Evolutionary conservation across 2,329 filamentous ascomycete species (phyloP), one percentile per base, ranked within the genome.

Genomic region (Cordyceps cateniannulata): DNA sequence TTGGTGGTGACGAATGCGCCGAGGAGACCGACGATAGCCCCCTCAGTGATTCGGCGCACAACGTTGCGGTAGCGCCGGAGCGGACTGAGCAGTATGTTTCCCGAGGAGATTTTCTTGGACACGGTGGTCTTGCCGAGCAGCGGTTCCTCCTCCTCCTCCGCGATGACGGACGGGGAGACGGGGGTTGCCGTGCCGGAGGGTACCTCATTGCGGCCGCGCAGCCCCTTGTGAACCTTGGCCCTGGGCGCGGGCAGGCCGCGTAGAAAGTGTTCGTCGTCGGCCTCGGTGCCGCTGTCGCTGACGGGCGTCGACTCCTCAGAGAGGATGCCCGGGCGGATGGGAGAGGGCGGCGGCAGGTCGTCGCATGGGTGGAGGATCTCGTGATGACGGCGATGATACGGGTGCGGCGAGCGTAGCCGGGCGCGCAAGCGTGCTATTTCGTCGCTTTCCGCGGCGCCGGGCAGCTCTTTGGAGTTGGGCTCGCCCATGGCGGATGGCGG

Each of bases 211-310:
- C 73, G 75, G 62, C 84, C 87, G 62, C 88, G 83, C 53, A 96
- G 73, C 8, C 92, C 93, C 75, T 96, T 97, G 70, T 89, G 87
- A 35, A 85, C 80, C 63, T 85, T 83, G 9, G 81, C 67, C n/a
- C 82, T 87, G 2, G 93, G 90, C 3, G 93, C 90, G 1, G 93
- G 93, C 24, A 97, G 77, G 0, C 92, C 89, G 71, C 89, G 95
- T 61, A 96, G 79, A 66, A 93, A 87, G 64, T 93, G 89, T 73
- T 98, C 93, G 76, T 98, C 93, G 69, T 97, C 93, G 44, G 93
- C 93, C 71, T 98, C 93, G 20, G 93, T 96, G 25, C 93, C 93
- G 71, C 92, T 96, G 66, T 96, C 93, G 72, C 91, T 96, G 12
- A 84, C 84, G 2, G 85, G 81, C 1, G 81, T 79, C 5, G 83